Evolutionary conservation across 352 stramenopile species (phyloP), one percentile per base, ranked within the genome.

Genomic region (Pythium grandisporangium): DNA sequence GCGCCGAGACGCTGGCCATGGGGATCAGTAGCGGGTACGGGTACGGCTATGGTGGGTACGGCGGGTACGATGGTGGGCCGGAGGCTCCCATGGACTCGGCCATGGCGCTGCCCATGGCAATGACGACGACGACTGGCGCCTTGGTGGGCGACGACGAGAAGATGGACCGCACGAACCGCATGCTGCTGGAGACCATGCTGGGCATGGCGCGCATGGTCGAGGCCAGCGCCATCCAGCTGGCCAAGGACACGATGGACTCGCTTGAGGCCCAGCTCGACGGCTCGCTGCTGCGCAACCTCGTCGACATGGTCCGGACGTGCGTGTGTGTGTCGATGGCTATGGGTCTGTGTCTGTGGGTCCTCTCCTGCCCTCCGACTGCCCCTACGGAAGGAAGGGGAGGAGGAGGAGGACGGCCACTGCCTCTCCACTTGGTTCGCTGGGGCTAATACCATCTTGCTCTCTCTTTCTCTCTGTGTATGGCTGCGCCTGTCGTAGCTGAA

Each of bases 131-230:
- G 62, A 51, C 5, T 19, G 38, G 25, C 14, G 17, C 1, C 6
- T 16, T 5, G 4, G 21, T 21, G 14, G 33, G 26, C 16, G 67
- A 84, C 32, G 61, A 85, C 27, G 64, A 75, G 29, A 70, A 69
- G 30, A 69, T 69, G 58, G 67, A 81, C 51, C 67, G 70, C 3
- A 68, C 67, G 8, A 88, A 88, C 37, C 70, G 68, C 8, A 86
- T 88, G 74, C 56, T 91, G 26, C 51, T 88, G 8, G 77, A 91
- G 43, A 84, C 70, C 11, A 66, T 91, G 62, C 85, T 88, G 38
- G 77, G 68, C 12, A 91, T 91, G 77, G 77, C 77, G 16, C 72
- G 77, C 3, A 88, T 88, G 73, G 77, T 91, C 50, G 77, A 91
- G 53, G 77, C 74, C 21, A 77, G 69, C 29, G 67, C 76, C n/a